phyloP scores from a whole-genome alignment of 495 filamentous ascomycete species.

The Penicillium bialowiezense region DNA sequence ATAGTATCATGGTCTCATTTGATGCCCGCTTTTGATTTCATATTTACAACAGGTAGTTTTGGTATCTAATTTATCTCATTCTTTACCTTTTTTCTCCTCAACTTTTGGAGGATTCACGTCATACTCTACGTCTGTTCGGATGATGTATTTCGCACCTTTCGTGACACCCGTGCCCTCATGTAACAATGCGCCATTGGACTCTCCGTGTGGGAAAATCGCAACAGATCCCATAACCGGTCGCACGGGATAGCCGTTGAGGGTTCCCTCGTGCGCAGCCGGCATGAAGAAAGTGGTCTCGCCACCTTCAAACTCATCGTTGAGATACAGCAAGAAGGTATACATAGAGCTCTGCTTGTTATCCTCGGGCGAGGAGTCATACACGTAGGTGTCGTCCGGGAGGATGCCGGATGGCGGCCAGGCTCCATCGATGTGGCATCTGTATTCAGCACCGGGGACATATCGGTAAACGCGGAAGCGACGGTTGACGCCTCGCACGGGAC shows the following conservation, averaged over 20 bases:
- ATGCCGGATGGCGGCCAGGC: conserved; percentile 41
- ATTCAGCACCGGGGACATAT: conserved; percentile 40
- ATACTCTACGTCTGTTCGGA: conserved; percentile 39
- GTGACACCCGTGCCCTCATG: conserved; percentile 39
- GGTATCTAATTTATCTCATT: no score
- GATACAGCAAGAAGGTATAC: conserved; percentile 40
- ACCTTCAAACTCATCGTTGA: conserved; percentile 42
- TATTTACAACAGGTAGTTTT: no score
- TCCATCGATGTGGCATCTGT: conserved; percentile 39
- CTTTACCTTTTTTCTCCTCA: background rate
- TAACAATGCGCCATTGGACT: conserved; percentile 36
- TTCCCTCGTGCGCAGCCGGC: conserved; percentile 33
- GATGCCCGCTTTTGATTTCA: background rate
- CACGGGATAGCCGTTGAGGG: conserved; percentile 37
- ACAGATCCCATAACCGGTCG: conserved; percentile 41
- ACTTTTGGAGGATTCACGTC: conserved; percentile 28
- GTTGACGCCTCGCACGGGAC: conserved; percentile 33
- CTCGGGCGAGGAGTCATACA: conserved; percentile 37
- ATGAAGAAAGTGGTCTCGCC: conserved; percentile 41
- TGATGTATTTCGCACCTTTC: conserved; percentile 42
- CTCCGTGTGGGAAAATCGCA: conserved; percentile 39
- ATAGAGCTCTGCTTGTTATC: conserved; percentile 37
- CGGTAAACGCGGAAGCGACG: conserved; percentile 40
- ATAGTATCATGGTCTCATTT: no score
- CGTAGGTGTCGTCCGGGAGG: conserved; percentile 31